phyloP scores from a whole-genome alignment of 2,329 filamentous ascomycete species.

The Fusarium kyushuense region DNA sequence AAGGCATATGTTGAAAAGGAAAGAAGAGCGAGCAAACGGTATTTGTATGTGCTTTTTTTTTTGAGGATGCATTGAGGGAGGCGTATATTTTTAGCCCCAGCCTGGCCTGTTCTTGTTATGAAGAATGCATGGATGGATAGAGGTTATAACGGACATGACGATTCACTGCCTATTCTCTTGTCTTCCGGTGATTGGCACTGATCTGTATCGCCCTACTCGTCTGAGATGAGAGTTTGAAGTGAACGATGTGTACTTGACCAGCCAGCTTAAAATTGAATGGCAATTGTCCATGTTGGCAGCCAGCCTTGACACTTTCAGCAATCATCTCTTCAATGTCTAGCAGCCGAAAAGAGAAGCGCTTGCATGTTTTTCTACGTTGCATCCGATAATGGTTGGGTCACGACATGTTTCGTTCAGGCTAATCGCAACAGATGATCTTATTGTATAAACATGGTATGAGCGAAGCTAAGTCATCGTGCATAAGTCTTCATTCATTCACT shows the following conservation, averaged over 20 bases:
- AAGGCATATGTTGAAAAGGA: slow-evolving; percentile 36
- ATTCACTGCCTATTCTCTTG: slow-evolving; percentile 27
- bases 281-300: too few relatives aligned
- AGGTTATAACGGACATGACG: slow-evolving; percentile 41
- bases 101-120: slow-evolving; percentile 33
- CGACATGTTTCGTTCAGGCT: not conserved
- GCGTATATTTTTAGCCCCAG: slow-evolving; percentile 30
- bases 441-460: not conserved
- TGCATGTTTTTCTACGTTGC: not conserved
- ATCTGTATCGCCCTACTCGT: not conserved
- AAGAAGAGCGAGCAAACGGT: slow-evolving; percentile 25
- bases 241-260: not conserved
- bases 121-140: slow-evolving; percentile 42
- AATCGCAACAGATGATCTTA: not conserved
- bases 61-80: slow-evolving; percentile 29
- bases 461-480: too few relatives aligned
- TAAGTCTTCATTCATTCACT: not conserved
- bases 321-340: not conserved
- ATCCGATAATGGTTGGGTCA: too few relatives aligned
- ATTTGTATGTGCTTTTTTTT: slow-evolving; percentile 22
- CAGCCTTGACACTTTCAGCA: not conserved
- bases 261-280: not conserved
- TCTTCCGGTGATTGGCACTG: not conserved
- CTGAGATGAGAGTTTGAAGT: not conserved
- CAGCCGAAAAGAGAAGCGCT: not conserved